phyloP scores from a whole-genome alignment of 2,329 filamentous ascomycete species.

The Talaromyces sp. region DNA sequence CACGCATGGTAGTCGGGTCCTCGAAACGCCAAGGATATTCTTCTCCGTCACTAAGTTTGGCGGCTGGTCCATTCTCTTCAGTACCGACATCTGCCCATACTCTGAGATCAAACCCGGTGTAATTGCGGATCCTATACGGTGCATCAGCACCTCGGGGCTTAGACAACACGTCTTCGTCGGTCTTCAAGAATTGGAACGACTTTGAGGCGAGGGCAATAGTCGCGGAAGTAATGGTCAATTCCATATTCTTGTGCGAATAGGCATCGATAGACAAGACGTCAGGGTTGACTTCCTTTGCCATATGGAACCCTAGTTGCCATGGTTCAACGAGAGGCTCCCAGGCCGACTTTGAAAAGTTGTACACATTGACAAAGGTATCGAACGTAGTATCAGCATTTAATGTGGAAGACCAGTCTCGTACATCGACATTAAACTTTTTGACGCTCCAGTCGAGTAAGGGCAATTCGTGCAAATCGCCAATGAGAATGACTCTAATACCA shows the following conservation, averaged over 20 bases:
- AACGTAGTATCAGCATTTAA: conserved; percentile 85
- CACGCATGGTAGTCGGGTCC: conserved; percentile 92
- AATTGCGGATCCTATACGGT: conserved; percentile 89
- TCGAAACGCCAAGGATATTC: conserved; percentile 96
- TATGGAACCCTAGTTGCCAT: conserved; percentile 89
- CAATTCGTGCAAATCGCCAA: conserved; percentile 92
- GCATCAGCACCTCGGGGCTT: conserved; percentile 89
- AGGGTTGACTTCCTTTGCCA: conserved; percentile 70
- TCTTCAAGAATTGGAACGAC: conserved; percentile 82
- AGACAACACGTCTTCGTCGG: conserved; percentile 83
- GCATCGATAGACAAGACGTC: conserved; percentile 78
- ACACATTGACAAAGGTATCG: conserved; percentile 91
- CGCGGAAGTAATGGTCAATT: conserved; percentile 86
- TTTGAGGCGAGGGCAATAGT: conserved; percentile 92
- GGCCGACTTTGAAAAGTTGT: conserved; percentile 97
- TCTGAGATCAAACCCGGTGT: conserved; percentile 86
- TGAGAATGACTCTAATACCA: conserved; percentile 85
- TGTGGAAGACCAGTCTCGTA: conserved; percentile 85
- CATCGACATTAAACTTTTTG: conserved; percentile 78
- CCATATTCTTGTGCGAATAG: conserved; percentile 82
- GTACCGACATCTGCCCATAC: conserved; percentile 73
- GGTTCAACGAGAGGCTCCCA: conserved; percentile 97
- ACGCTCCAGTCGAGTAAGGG: conserved; percentile 91
- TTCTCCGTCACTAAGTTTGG: conserved; percentile 78
- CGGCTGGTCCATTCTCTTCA: conserved; percentile 61